Evolutionary conservation across 805 yeast genomes (phyloP), one percentile per base, ranked within the genome.

Genomic region (Kodamaea kakaduensis): DNA sequence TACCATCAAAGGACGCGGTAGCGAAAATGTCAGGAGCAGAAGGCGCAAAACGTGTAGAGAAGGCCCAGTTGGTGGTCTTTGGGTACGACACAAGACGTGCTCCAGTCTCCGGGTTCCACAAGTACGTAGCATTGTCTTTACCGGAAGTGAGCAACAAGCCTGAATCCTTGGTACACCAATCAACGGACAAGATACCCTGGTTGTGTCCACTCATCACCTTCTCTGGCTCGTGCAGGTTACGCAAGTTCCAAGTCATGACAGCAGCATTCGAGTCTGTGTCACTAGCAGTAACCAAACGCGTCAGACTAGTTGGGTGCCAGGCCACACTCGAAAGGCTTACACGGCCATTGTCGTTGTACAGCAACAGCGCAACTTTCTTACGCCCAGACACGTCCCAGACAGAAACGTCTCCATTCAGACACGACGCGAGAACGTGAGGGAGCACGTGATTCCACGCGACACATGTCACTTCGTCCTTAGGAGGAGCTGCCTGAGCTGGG

Each of bases 271-370:
- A 67, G 58, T 89, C 97, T 39, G 78, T 75, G 41, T 82, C 88
- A 18, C 93, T 80, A 17, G 95, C 96, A 17, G 97, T 90, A 17
- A 84, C 78, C 40, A 93, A 74, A 55, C 78, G 82, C 10, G 97
- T 90, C 40, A 90, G 78, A 61, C 81, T 81, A 28, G 73, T 64
- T 38, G 99, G 98, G 59, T 93, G 97, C 99, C 99, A 93, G 40
- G 82, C 87, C 9, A 93, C 94, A 41, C 75, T 73, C 22, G 94
- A 78, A 33, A 90, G 72, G 37, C 81, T 81, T 16, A 88, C 81
- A 51, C 82, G 75, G 28, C 70, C 72, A 18, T 43, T 43, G 9
- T 75, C 64, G 15, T 79, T 67, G 58, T 86, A 85, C 38, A 78
- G 74, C 55, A 93, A 71, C 58, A 87, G 96, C 42, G 93, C 66